Percentiles rank a stretch among this genome's conserved stretches.
These are phyloP conservation scores for Fraxinus velutina DNA, from an alignment of 305 asterid genomes.

Conservation along the genomic window DNA sequence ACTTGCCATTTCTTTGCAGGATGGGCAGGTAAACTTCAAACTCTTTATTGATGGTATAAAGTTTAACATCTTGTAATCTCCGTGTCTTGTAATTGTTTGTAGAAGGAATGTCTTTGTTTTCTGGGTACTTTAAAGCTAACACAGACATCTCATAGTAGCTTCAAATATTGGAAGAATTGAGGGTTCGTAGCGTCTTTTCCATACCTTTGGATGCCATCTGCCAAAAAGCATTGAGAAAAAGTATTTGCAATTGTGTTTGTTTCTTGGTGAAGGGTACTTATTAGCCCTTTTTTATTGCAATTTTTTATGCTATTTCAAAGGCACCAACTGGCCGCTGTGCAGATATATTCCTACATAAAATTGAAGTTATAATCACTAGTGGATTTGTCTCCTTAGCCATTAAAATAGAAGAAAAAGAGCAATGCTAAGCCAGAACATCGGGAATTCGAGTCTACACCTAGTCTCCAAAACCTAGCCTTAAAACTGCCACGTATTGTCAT, in stretches of 20 bases:
- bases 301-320: not conserved
- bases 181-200: not conserved
- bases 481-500: not conserved
- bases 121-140: not conserved
- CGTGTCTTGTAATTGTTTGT: slow-evolving; percentile 11
- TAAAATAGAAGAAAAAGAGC: not conserved
- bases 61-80: slow-evolving; percentile 9
- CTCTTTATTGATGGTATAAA: slow-evolving; percentile 1
- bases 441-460: not conserved
- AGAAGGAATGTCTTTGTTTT: not conserved
- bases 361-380: not conserved
- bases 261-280: not conserved
- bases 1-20: slow-evolving; percentile 81
- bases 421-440: not conserved
- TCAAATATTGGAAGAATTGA: not conserved
- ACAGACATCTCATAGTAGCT: not conserved
- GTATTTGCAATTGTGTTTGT: not conserved
- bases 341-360: not conserved
- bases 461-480: not conserved
- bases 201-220: not conserved
- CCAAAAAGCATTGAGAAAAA: not conserved
- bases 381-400: not conserved
- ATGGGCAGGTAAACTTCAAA: slow-evolving; percentile 62
- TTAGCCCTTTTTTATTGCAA: not conserved
- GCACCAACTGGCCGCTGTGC: not conserved